Evolutionary conservation across 2,329 filamentous ascomycete species (phyloP), one percentile per base, ranked within the genome.

Genomic region (Phialophora chinensis): DNA sequence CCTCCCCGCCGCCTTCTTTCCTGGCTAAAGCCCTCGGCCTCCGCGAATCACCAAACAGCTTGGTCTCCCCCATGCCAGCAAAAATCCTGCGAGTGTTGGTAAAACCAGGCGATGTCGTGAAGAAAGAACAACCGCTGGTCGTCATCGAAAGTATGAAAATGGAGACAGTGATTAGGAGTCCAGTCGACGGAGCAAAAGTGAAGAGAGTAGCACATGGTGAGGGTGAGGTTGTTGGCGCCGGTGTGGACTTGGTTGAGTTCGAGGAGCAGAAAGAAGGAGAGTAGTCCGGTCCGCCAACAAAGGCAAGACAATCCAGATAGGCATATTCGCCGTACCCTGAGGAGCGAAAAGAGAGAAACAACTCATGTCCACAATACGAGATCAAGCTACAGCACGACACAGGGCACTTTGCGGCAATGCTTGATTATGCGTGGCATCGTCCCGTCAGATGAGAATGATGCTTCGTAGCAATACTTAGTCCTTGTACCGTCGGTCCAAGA

Each of bases 61-160:
- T 98, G 1, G 84, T 91, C 27, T 92, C 95, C 25, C 95, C 95
- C 0, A 99, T 99, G 95, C 95, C 95, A 1, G 98, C 95, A 80
- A 98, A 98, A 81, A 90, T 99, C 29, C 81, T 99, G 68, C 88
- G 92, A 71, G 95, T 97, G 56, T 91, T 97, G 78, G 92, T 97
- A 0, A 80, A 85, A 31, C 92, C 92, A 72, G 95, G 95, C 0
- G 88, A 96, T 70, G 80, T 79, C 55, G 95, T 99, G 17, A 88
- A 88, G 76, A 96, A 94, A 81, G 93, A 94, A 54, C 88, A 94
- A 65, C 88, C 92, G 6, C 81, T 99, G 65, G 91, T 98, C 12
- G 93, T 98, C 81, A 93, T 93, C 74, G 91, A 93, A 79, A 93
- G 90, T 66, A 93, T 93, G 91, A 93, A 93, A 83, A 93, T 93